Conservation (phyloP, 2,329 filamentous ascomycete genomes). For the Coniella vitis region DNA sequence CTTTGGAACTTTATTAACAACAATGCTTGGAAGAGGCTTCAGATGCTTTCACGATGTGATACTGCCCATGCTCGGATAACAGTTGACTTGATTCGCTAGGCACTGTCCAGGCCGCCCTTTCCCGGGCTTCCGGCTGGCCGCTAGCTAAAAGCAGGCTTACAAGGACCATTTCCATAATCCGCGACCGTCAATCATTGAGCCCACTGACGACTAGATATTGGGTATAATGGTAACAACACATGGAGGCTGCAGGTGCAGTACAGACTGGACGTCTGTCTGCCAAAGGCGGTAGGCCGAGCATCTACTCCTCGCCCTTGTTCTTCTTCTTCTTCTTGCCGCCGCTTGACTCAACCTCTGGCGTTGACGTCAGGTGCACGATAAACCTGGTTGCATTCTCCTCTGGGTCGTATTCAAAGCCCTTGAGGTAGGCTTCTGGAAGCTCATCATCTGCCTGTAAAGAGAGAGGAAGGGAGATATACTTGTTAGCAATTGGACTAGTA, state of each 20-base stretch:
- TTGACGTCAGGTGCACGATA: constrained; percentile 76
- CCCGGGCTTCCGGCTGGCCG: background rate
- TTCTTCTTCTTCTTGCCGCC: constrained; percentile 65
- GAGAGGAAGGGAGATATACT: background rate
- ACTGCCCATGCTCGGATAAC: background rate
- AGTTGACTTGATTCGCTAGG: background rate
- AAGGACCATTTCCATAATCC: no score
- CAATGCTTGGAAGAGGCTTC: no score
- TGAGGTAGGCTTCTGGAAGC: constrained; percentile 77
- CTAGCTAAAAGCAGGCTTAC: no score
- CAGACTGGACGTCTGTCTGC: no score
- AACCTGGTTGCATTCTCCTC: constrained; percentile 85
- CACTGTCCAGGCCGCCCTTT: background rate
- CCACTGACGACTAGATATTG: no score
- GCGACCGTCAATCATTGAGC: no score
- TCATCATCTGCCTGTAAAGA: constrained; percentile 74
- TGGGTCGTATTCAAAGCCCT: constrained; percentile 94
- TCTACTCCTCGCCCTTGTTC: constrained; percentile 35
- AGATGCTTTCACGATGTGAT: no score
- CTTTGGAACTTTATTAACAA: no score
- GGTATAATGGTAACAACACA: no score
- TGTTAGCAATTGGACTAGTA: background rate
- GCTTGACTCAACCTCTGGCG: constrained; percentile 38
- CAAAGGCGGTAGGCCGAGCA: background rate
- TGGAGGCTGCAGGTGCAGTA: no score